phyloP scores from a whole-genome alignment of 148 eudicot genomes.

The Vaccinium darrowii region DNA sequence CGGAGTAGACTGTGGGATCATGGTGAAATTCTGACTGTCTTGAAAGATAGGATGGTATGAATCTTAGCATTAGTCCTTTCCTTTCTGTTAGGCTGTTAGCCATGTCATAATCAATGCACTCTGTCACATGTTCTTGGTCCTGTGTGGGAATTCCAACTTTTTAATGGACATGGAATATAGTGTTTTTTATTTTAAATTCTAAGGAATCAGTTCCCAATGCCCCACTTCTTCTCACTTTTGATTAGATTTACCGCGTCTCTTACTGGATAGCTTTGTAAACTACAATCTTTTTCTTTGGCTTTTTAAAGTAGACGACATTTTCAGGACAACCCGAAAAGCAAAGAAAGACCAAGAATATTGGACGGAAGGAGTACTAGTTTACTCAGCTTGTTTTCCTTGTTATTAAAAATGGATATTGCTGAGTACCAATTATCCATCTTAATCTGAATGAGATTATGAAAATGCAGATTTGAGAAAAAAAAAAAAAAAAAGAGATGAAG shows the following conservation, averaged over 20 bases:
- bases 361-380: neutral
- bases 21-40: constrained; percentile 26
- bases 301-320: neutral
- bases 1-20: constrained; percentile 63
- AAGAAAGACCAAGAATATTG: neutral
- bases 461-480: neutral
- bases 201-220: neutral
- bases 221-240: neutral
- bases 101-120: neutral
- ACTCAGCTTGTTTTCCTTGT: neutral
- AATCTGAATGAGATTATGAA: neutral
- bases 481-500: neutral
- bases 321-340: neutral
- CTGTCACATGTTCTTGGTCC: neutral
- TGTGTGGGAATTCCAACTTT: neutral
- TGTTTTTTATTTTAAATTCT: neutral
- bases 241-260: neutral
- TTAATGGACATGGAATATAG: neutral
- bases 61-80: neutral
- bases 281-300: neutral
- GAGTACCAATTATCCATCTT: neutral
- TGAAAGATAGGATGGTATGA: constrained; percentile 39
- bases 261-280: neutral
- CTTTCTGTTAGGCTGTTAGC: neutral
- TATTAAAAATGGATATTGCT: neutral